These are phyloP conservation scores for Russula griseocarnosa DNA, from an alignment of 768 basidiomycete genomes.

Conservation along the genomic window DNA sequence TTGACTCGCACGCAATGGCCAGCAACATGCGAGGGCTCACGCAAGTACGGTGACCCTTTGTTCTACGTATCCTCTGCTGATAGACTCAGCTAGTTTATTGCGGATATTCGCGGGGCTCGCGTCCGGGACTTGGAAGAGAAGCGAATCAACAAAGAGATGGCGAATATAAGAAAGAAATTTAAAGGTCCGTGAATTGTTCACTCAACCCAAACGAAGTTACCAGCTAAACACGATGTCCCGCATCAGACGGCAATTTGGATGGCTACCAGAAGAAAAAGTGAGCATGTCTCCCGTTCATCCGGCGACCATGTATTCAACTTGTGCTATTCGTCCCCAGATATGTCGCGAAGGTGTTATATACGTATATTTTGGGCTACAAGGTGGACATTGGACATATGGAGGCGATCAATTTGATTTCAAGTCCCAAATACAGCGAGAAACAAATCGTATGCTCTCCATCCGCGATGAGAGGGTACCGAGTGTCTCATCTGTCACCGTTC, in stretches of 20 bases:
- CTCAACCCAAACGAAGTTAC: not conserved
- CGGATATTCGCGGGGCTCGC: constrained; percentile 94
- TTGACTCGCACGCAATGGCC: constrained; percentile 54
- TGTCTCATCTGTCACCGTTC: constrained; percentile 13
- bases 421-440: constrained; percentile 95
- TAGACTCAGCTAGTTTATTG: constrained; percentile 73
- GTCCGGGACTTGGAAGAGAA: constrained; percentile 98
- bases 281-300: constrained; percentile 31
- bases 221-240: not conserved
- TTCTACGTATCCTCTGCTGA: not conserved
- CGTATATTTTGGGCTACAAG: constrained; percentile 98
- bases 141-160: constrained; percentile 99
- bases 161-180: constrained; percentile 98
- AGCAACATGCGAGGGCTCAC: constrained; percentile 89
- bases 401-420: constrained; percentile 95
- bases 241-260: constrained; percentile 74
- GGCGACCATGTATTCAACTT: not conserved
- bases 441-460: constrained; percentile 73
- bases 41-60: constrained; percentile 54
- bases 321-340: constrained; percentile 47
- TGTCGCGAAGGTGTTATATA: constrained; percentile 98
- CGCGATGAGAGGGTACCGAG: constrained; percentile 7
- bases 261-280: constrained; percentile 94
- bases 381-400: constrained; percentile 99
- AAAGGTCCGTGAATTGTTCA: constrained; percentile 55